These are phyloP conservation scores for Limonium bicolor DNA, from an alignment of 148 eudicot species.

Conservation along the genomic window DNA sequence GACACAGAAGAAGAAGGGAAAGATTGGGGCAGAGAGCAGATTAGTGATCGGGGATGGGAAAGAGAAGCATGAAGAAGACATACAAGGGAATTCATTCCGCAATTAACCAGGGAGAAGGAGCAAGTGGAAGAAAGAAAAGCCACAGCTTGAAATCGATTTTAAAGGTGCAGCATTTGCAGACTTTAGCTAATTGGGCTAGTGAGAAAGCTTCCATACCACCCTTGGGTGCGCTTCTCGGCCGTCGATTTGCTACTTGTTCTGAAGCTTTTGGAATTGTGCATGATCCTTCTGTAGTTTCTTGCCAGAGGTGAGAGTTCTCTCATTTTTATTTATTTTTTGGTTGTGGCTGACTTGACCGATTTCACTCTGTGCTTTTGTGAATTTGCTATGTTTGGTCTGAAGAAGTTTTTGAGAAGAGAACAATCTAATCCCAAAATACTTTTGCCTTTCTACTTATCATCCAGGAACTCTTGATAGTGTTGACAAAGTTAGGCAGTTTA, in stretches of 20 bases:
- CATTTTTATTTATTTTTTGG: neutral
- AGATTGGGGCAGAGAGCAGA: neutral
- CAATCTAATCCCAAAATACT: too few species aligned
- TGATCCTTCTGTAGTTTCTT: slow-evolving; percentile 40
- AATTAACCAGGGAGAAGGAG: slow-evolving; percentile 45
- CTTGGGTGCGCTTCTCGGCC: slow-evolving; percentile 51
- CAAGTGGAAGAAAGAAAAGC: slow-evolving; percentile 38
- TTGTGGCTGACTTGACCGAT: neutral
- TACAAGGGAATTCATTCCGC: slow-evolving; percentile 8
- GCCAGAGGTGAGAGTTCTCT: slow-evolving; percentile 44
- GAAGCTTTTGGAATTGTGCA: slow-evolving; percentile 36
- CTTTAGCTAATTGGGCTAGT: slow-evolving; percentile 44
- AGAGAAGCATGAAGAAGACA: slow-evolving; percentile 23
- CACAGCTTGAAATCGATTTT: slow-evolving; percentile 32
- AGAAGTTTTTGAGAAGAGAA: too few species aligned
- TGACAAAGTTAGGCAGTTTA: neutral
- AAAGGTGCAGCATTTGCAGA: slow-evolving; percentile 55
- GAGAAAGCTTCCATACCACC: slow-evolving; percentile 23
- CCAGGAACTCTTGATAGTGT: too few species aligned
- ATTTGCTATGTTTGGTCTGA: neutral
- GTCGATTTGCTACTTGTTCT: slow-evolving; percentile 26
- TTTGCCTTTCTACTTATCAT: too few species aligned
- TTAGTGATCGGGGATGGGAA: slow-evolving; percentile 30
- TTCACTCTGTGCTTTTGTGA: neutral
- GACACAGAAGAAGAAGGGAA: too few species aligned